Conservation (phyloP, 176 grass and related monocot species). For the Phoenix roebelenii region DNA sequence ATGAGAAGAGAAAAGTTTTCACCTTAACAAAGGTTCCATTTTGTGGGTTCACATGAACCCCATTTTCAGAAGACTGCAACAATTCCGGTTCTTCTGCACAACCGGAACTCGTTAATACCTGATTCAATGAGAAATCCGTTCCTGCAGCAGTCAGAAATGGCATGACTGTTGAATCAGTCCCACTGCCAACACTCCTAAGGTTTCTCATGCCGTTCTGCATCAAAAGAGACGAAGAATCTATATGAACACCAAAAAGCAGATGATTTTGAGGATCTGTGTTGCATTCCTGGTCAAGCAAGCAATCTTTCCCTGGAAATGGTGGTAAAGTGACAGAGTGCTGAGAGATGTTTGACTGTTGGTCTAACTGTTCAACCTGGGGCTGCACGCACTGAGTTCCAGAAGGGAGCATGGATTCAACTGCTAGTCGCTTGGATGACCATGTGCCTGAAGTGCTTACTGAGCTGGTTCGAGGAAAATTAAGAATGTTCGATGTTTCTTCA, state of each 20-base stretch:
- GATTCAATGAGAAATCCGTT: slow-evolving; percentile 41
- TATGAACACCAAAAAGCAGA: slow-evolving; percentile 32
- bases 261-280: slow-evolving; percentile 27
- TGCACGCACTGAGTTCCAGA: slow-evolving; percentile 36
- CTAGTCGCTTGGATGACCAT: slow-evolving; percentile 76
- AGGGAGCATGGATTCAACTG: slow-evolving; percentile 42
- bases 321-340: slow-evolving; percentile 39
- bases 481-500: slow-evolving; percentile 52
- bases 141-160: slow-evolving; percentile 59
- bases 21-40: slow-evolving; percentile 95
- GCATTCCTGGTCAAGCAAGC: slow-evolving; percentile 44
- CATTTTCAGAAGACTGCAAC: slow-evolving; percentile 42
- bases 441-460: slow-evolving; percentile 44
- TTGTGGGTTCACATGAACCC: slow-evolving; percentile 52
- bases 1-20: slow-evolving; percentile 1
- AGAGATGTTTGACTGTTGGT: slow-evolving; percentile 29
- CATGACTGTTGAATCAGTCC: slow-evolving; percentile 45
- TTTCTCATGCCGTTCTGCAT: slow-evolving; percentile 42
- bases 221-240: slow-evolving; percentile 51
- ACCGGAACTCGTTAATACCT: slow-evolving; percentile 45
- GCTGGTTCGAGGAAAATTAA: slow-evolving; percentile 39
- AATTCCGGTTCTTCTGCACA: slow-evolving; percentile 56
- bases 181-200: slow-evolving; percentile 28
- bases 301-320: slow-evolving; percentile 35
- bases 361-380: slow-evolving; percentile 33